Base-by-base conservation (phyloP, 169 alveolate genomes). In the Amoebophrya sp. region DNA sequence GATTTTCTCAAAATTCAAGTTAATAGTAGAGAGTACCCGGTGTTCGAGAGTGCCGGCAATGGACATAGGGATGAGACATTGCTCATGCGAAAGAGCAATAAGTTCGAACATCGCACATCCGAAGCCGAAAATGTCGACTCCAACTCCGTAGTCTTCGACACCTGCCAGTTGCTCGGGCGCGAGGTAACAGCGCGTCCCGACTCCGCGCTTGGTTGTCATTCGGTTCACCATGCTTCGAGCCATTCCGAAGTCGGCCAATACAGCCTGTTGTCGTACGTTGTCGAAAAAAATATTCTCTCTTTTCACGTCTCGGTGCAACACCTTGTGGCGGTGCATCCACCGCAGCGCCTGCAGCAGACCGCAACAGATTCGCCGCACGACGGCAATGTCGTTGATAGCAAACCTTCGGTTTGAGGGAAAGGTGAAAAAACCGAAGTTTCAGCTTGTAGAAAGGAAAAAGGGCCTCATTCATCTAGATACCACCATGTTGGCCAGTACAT, bases 71-170 rank as follows among this genome's bases (percentile, higher is more conserved):
- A 65, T 65, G 39, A 65, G 26, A 26, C 83, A 26, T 29, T 65
- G 83, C 83, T 65, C 83, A 18, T 65, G 83, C 36, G 83, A 65
- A 18, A 65, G 83, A 29, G 33, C 83, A 1, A 65, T 36, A 10
- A 65, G 83, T 26, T 65, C 83, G n/a, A 65, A 65, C 83, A 65
- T 29, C 83, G n/a, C 83, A 36, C 83, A 65, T 65, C 83, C 83
- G 33, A 65, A 65, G 12, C 83, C 83, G 83, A 65, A 65, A 18
- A 65, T 36, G 83, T 65, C 83, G 83, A 65, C 83, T 65, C 26
- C 26, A 1, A 10, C 83, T 29, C n/a, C 83, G 83, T 65, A 65
- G 26, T 65, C 83, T 18, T 65, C 83, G 83, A 26, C 83, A 36
- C 33, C 83, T 36, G 12, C 36, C 2, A 65, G 83, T 36, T 6